Percentiles rank a stretch among this genome's conserved stretches.
phyloP scores from a whole-genome alignment of 2,329 filamentous ascomycete species.

The Diaporthe nobilis region DNA sequence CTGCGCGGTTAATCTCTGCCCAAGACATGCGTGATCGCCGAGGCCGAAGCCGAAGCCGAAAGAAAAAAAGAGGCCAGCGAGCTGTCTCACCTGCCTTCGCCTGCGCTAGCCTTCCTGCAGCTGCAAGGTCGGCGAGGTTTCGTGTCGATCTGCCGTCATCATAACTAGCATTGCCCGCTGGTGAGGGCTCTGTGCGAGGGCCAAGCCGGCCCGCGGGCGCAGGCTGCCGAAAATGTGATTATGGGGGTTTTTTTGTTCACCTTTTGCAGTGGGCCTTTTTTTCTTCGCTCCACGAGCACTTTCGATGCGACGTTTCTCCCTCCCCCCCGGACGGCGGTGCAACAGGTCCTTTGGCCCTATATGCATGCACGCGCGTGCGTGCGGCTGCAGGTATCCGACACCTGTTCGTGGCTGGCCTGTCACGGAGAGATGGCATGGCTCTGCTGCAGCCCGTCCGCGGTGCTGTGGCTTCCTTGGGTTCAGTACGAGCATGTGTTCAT shows the following conservation, averaged over 20 bases:
- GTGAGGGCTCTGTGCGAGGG: background rate
- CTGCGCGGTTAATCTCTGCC: constrained; percentile 24
- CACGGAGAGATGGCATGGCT: background rate
- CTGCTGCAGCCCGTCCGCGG: background rate
- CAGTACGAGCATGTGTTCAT: background rate
- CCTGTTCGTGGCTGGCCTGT: constrained; percentile 24
- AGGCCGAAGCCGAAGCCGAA: constrained; percentile 18
- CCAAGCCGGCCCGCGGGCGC: constrained; percentile 8
- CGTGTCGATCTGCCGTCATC: constrained; percentile 22
- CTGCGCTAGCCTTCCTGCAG: constrained; percentile 26
- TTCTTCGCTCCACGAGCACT: background rate
- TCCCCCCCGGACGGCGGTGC: background rate
- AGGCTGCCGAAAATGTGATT: background rate
- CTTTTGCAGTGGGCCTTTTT: background rate
- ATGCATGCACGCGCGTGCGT: background rate
- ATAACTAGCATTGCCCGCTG: no score
- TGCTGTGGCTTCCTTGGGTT: background rate
- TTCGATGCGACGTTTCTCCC: background rate
- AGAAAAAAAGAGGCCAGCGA: background rate
- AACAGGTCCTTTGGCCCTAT: background rate
- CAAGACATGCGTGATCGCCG: constrained; percentile 22
- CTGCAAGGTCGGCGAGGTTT: background rate
- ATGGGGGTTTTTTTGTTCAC: background rate
- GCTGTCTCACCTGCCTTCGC: constrained; percentile 19
- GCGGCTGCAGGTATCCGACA: constrained; percentile 8